Base-by-base conservation (phyloP, 2,329 filamentous ascomycete species). In the Orbilia oligospora region DNA sequence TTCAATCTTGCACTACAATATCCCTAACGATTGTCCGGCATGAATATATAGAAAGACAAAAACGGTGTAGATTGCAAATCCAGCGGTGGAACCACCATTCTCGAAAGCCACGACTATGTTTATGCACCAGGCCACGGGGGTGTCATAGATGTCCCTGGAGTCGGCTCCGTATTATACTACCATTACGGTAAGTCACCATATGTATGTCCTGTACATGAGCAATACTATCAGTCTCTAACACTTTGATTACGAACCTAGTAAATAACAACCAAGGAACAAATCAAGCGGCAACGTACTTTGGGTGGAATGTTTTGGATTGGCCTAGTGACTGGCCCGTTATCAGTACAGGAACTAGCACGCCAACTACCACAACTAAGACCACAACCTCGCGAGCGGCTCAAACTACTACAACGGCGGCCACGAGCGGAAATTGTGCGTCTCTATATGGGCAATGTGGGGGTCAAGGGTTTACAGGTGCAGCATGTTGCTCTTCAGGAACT, bases 61-160 rank as follows among this genome's bases (percentile, higher is more conserved):
- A 82, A 82, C 63, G 90, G 90, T 1, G 84, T 82, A 16, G 84
- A 85, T 36, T 91, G 90, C 82, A 87, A 85, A 0, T 81, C 84
- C 3, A 87, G 87, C 53, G 90, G 90, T 8, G 91, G 91, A 0
- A 90, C 88, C 0, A 84, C 88, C 3, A 87, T 92, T 0, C 85
- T 92, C 0, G 86, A 87, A 79, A 88, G 86, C 14, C 89, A 92
- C 80, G 88, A 84, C 5, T 87, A 84, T 24, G 86, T 91, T 0
- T 92, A 91, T 80, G 90, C 88, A 27, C 90, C 90, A n/a, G 90
- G 90, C 46, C 90, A 92, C 83, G 89, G 88, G 53, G 87, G 90
- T 1, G 87, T 88, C 79, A 84, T 85, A 0, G 89, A 90, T 76
- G 83, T 85, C 56, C 82, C 84, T 0, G 83, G 76, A 0, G 81